Evolutionary conservation across 805 yeast species (phyloP).

Genomic region (Hanseniaspora pseudoguilliermondii): DNA sequence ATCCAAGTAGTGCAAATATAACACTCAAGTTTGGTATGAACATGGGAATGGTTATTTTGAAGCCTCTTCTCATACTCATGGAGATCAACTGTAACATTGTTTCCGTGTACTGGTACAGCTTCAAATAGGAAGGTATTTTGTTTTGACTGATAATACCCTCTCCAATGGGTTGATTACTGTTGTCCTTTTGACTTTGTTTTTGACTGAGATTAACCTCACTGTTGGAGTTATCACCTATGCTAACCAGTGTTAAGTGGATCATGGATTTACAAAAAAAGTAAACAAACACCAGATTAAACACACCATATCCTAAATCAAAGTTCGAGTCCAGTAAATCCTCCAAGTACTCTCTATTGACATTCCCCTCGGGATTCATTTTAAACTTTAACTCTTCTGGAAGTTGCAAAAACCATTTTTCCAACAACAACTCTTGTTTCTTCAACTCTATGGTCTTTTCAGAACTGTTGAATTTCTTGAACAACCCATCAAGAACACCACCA

Average conservation of each 20-base stretch:
- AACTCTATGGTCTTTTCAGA: constrained; percentile 20
- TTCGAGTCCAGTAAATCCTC: constrained; percentile 13
- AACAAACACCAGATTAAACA: constrained; percentile 41
- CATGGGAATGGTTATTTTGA: constrained; percentile 45
- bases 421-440: constrained; percentile 44
- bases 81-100: constrained; percentile 45
- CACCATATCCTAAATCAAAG: constrained; percentile 29
- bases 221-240: constrained; percentile 28
- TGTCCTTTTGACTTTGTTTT: constrained; percentile 33
- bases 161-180: background rate
- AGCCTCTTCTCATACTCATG: constrained; percentile 30
- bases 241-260: constrained; percentile 52
- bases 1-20: constrained; percentile 50
- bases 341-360: constrained; percentile 21
- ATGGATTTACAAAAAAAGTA: constrained; percentile 52
- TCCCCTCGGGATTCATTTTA: constrained; percentile 49
- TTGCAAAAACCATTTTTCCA: constrained; percentile 69
- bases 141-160: background rate
- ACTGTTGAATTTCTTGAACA: constrained; percentile 43
- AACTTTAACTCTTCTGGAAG: constrained; percentile 50
- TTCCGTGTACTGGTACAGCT: constrained; percentile 55
- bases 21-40: constrained; percentile 52
- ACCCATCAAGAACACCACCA: constrained; percentile 59
- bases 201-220: constrained; percentile 16
- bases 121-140: constrained; percentile 45